Evolutionary conservation across 106 monocot genomes (phyloP), one percentile per base, ranked within the genome.

Genomic region (Agapanthus africanus): DNA sequence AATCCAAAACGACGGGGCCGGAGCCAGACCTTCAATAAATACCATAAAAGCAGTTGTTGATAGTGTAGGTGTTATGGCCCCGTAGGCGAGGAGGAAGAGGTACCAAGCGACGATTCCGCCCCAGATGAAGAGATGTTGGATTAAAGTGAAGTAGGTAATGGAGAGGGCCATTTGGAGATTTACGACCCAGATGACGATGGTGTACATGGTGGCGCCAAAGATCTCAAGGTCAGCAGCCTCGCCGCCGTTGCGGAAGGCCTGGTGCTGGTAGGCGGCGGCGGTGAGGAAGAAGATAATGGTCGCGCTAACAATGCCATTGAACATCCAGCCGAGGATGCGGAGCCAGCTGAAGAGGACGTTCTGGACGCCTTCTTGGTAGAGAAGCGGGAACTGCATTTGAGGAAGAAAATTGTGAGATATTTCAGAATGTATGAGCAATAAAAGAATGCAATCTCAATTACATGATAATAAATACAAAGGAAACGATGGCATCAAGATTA

Each of bases 61-160:
- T 10, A 78, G 59, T n/a, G 32, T 51, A 9, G 85, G 79, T 0
- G 78, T 82, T 3, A 92, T 65, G 30, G 89, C 76, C 0, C 97
- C 97, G 23, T 90, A 92, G 4, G 66, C 70, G 18, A 88, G 61
- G 39, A 85, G 59, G 80, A 87, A 87, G 76, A 87, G 38, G 52
- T 92, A 99, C 91, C 92, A 99, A 7, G 85, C n/a, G 6, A 77
- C 82, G 23, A 99, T 81, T 44, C 97, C 75, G 2, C 92, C 97
- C 92, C 89, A 99, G 47, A 99, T 84, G 77, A 90, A 89, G 54
- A 99, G 66, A 77, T 99, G 97, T 11, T 99, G 97, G 27, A 99
- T 87, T 10, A 99, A 62, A 15, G 92, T 99, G 79, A 99, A 92
- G 73, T 99, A 92, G 71, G 77, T 65, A 64, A 99, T 67, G 0